These are phyloP conservation scores for Urochloa ruziziensis DNA, from an alignment of 176 grass and related monocot species.

Conservation along the genomic window DNA sequence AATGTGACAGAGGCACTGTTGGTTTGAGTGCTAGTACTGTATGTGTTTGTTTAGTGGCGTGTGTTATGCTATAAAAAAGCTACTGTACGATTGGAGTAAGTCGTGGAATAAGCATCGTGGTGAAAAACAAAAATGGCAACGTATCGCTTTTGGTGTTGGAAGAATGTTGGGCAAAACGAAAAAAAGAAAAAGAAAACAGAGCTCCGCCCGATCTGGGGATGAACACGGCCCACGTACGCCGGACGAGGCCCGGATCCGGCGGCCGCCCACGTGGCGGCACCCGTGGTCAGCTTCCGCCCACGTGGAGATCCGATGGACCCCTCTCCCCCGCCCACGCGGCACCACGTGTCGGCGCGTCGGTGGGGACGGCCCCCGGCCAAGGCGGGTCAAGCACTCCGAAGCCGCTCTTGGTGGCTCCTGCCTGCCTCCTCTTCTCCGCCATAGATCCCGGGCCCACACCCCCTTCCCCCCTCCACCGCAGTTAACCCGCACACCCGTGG, in stretches of 20 bases:
- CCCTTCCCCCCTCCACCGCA: not conserved
- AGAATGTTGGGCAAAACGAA: too few relatives aligned
- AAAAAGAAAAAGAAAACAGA: too few relatives aligned
- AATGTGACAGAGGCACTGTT: too few relatives aligned
- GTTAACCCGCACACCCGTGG: not conserved
- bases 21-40: too few relatives aligned
- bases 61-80: too few relatives aligned
- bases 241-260: not conserved
- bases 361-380: not conserved
- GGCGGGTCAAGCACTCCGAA: not conserved
- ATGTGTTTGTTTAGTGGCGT: too few relatives aligned
- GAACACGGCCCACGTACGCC: not conserved
- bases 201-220: too few relatives aligned
- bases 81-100: too few relatives aligned
- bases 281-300: not conserved
- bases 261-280: not conserved
- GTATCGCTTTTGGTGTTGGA: too few relatives aligned
- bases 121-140: too few relatives aligned
- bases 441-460: conserved; percentile 18
- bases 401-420: too few relatives aligned
- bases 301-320: conserved; percentile 12
- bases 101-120: too few relatives aligned
- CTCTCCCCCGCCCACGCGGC: not conserved
- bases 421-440: not conserved
- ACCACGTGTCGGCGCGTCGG: conserved; percentile 28